A percentile compares a stretch with the other conserved stretches of the same genome.
These are phyloP conservation scores for Phialophora tarda DNA, from an alignment of 2,329 filamentous ascomycete species.

Conservation along the genomic window DNA sequence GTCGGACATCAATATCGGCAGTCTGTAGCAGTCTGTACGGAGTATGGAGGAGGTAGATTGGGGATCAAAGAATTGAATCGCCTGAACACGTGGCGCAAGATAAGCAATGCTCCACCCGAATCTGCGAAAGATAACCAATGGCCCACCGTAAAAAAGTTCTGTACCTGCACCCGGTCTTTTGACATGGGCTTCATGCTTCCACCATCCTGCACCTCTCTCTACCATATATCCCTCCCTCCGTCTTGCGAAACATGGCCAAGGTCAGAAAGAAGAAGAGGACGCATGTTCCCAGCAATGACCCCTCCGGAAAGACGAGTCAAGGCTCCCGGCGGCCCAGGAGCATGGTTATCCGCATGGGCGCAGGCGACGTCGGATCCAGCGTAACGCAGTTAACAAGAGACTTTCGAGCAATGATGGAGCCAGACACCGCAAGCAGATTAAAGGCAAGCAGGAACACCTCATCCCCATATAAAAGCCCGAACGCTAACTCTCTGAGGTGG, in stretches of 20 bases:
- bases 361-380: conserved; percentile 88
- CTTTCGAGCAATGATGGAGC: conserved; percentile 93
- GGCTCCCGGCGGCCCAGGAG: conserved; percentile 80
- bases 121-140: not conserved
- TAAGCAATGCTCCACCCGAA: not conserved
- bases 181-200: not conserved
- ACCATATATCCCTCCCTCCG: too few species aligned
- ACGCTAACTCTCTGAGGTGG: conserved; percentile 7
- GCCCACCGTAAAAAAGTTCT: not conserved
- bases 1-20: not conserved
- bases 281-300: conserved; percentile 71
- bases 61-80: not conserved
- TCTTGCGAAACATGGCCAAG: conserved; percentile 68
- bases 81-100: not conserved
- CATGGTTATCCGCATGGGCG: conserved; percentile 97
- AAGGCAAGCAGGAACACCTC: conserved; percentile 57
- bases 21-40: too few species aligned
- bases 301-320: conserved; percentile 65
- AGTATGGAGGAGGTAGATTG: too few species aligned
- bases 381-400: conserved; percentile 91
- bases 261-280: conserved; percentile 87
- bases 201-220: not conserved
- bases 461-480: not conserved
- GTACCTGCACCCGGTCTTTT: not conserved
- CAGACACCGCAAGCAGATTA: conserved; percentile 84